Evolutionary conservation across 148 eudicot genomes (phyloP), one percentile per base, ranked within the genome.

Genomic region (Agrostemma githago): DNA sequence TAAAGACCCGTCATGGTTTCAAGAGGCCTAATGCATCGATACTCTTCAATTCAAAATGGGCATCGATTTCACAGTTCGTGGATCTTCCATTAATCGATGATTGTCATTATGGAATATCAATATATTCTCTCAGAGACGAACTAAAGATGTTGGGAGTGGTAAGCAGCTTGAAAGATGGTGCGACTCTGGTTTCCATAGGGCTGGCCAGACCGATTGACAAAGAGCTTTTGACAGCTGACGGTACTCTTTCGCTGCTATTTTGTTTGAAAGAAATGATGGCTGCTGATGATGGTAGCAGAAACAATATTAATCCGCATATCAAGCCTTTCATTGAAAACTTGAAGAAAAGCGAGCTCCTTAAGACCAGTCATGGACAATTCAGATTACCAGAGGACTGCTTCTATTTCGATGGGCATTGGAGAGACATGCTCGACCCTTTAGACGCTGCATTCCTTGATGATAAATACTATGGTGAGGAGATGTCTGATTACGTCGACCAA

Each of bases 1-100:
- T 72, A 26, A 66, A 5, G 71, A 78, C 76, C 3, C 80, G 76
- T 19, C 80, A 78, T 78, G 80, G 80, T 43, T 61, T 41, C 21
- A 66, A 65, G 40, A 78, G 38, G n/a, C 72, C 80, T 4, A 42
- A 64, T 34, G 81, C 59, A 39, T 67, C 81, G 2, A 78, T 73
- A 9, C 81, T 78, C 59, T 72, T 72, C 42, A 72, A 61, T 76
- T 73, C 80, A 1, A 62, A 56, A 64, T 76, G 82, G 81, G 80
- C 81, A 51, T 66, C 74, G 38, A 78, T 84, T 74, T 68, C 74
- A 26, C 71, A 75, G 38, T 15, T 81, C 56, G 82, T 79, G 68
- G 81, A 83, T 65, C 70, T 84, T 66, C 87, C 87, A 20, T 21
- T 76, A 20, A 76, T 84, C 34, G 76, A 79, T 51, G 82, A 79